phyloP scores from a whole-genome alignment of 805 yeast genomes.

The Saturnispora dispora region DNA sequence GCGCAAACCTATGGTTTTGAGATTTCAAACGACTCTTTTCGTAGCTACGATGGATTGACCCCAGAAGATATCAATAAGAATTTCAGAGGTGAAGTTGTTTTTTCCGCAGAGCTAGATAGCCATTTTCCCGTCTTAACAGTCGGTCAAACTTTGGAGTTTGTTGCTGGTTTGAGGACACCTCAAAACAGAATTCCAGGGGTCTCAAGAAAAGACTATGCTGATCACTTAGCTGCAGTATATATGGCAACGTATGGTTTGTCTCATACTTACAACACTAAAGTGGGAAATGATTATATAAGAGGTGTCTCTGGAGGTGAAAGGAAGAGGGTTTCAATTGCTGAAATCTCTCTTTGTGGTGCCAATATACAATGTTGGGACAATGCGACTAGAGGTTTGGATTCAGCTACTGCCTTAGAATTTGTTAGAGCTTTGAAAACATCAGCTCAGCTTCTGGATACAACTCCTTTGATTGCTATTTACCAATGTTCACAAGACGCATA shows the following conservation, averaged over 20 bases:
- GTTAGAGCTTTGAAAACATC: slow-evolving; percentile 48
- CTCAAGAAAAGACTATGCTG: slow-evolving; percentile 43
- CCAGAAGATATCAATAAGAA: slow-evolving; percentile 41
- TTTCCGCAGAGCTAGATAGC: slow-evolving; percentile 57
- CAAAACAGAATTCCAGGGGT: slow-evolving; percentile 51
- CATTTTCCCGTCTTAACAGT: slow-evolving; percentile 66
- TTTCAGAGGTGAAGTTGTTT: slow-evolving; percentile 63
- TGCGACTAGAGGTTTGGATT: slow-evolving; percentile 62
- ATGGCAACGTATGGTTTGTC: slow-evolving; percentile 27
- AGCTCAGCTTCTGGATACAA: slow-evolving; percentile 38
- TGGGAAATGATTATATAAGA: slow-evolving; percentile 54
- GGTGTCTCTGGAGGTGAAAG: slow-evolving; percentile 66
- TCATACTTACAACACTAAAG: slow-evolving; percentile 50
- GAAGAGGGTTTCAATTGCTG: slow-evolving; percentile 57
- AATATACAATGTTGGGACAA: slow-evolving; percentile 55
- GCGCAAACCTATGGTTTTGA: slow-evolving; percentile 53
- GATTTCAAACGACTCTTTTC: slow-evolving; percentile 35
- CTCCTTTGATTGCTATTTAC: slow-evolving; percentile 44
- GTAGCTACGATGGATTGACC: slow-evolving; percentile 46
- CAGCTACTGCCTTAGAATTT: slow-evolving; percentile 62
- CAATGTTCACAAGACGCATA: slow-evolving; percentile 37
- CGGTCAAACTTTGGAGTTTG: slow-evolving; percentile 54
- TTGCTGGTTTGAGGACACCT: slow-evolving; percentile 55
- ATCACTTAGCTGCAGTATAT: slow-evolving; percentile 40
- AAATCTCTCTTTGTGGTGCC: slow-evolving; percentile 33